A percentile compares a stretch with the other conserved stretches of the same genome.
Evolutionary conservation across 2,329 filamentous ascomycete species (phyloP).

Genomic region (Chalaropsis thielavioides): DNA sequence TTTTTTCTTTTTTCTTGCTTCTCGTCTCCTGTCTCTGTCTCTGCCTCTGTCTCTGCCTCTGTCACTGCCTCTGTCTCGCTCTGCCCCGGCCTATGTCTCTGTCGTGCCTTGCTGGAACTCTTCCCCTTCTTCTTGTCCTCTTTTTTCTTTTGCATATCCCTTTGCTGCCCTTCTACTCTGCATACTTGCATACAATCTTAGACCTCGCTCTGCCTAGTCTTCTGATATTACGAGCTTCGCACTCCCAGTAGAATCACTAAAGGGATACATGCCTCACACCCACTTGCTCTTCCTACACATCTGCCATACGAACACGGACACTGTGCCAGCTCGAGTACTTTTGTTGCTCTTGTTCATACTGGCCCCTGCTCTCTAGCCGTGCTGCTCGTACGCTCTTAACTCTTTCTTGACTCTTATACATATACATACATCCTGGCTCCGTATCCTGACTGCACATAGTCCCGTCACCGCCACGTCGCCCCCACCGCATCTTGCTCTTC

Average conservation of each 20-base stretch:
- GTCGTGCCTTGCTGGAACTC: no score
- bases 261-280: neutral
- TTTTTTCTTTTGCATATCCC: neutral
- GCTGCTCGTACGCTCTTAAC: no score
- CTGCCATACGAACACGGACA: neutral
- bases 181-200: no score
- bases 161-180: no score
- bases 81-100: no score
- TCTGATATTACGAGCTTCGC: neutral
- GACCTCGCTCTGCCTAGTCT: no score
- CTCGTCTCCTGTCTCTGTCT: no score
- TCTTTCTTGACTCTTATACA: neutral
- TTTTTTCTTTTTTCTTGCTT: no score
- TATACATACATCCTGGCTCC: neutral
- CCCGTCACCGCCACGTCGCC: neutral
- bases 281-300: neutral
- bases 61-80: no score
- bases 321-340: neutral
- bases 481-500: neutral
- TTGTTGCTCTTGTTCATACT: neutral
- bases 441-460: neutral
- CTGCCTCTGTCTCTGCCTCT: no score
- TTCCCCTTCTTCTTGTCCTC: neutral
- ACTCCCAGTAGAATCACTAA: neutral
- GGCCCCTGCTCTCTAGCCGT: no score